Evolutionary conservation across 2,329 filamentous ascomycete species (phyloP), one percentile per base, ranked within the genome.

Genomic region (Fusarium incarnatum): DNA sequence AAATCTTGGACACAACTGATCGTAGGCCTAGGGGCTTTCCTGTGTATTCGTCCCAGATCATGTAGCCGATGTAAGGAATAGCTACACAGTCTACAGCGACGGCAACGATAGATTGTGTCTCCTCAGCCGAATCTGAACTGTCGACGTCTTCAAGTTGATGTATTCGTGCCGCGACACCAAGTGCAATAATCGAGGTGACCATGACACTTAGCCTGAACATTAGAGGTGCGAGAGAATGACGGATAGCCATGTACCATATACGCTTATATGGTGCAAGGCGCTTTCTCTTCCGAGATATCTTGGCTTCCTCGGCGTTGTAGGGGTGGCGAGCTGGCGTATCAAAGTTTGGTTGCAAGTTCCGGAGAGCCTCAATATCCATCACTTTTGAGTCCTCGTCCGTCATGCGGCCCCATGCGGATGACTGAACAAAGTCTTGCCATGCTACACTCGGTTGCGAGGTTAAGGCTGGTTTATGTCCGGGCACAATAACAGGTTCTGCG

Each of bases 31-130:
- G 84, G 23, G 97, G 96, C 78, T 97, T 97, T 30, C 94, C 93
- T 8, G 93, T 96, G 81, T 98, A 98, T 82, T 99, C 96, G 77
- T 99, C 96, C 82, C 91, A 97, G 25, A 94, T 97, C 82, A 98
- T 96, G 81, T 97, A 98, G 50, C 92, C 83, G 58, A 97, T 91
- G 81, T 98, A 99, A 5, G 95, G 89, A 62, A 98, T 87, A 5
- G 96, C 95, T 16, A 98, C 87, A 9, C 91, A 89, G 80, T 98
- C 95, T 41, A 99, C 92, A 37, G 93, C 88, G 56, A 98, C 91
- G 30, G 95, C 95, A 82, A 98, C 94, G 63, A 94, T 88, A 10
- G 94, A 92, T 54, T 96, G 97, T 41, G 91, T 89, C 30, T 88
- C 89, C 77, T 93, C 90, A 4, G 84, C 81, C 30, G 77, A 78